phyloP scores from a whole-genome alignment of 345 rosid genomes.

The Dipteronia dyeriana region DNA sequence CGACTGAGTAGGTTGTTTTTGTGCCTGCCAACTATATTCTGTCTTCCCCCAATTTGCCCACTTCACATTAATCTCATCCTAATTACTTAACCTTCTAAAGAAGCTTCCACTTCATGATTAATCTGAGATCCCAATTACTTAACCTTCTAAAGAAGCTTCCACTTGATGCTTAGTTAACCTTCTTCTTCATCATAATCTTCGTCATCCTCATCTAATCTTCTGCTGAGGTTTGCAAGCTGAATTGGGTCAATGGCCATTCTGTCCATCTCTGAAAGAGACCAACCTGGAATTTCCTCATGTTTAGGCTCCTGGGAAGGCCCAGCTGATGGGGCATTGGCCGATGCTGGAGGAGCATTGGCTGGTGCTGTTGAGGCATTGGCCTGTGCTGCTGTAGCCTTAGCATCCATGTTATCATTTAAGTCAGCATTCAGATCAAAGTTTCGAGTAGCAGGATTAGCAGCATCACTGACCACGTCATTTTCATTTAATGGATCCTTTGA shows the following conservation, averaged over 20 bases:
- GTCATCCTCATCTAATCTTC: conserved; percentile 81
- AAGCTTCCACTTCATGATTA: neutral
- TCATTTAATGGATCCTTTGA: conserved; percentile 47
- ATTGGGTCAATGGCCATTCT: conserved; percentile 83
- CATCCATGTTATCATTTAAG: conserved; percentile 47
- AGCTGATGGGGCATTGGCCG: conserved; percentile 19
- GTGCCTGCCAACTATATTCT: neutral
- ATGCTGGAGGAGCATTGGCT: conserved; percentile 24
- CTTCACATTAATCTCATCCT: conserved; percentile 17
- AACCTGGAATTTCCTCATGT: conserved; percentile 81
- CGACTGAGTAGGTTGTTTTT: neutral
- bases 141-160: conserved; percentile 11
- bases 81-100: conserved; percentile 24
- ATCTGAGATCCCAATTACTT: conserved; percentile 14
- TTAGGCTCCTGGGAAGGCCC: conserved; percentile 48
- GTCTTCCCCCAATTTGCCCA: conserved; percentile 10
- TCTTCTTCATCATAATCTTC: conserved; percentile 99
- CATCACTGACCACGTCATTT: conserved; percentile 40
- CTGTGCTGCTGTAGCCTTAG: conserved; percentile 27
- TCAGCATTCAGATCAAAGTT: conserved; percentile 81
- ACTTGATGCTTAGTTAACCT: conserved; percentile 38
- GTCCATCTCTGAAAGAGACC: conserved; percentile 87
- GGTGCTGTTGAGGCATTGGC: conserved; percentile 17
- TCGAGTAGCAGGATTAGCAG: conserved; percentile 47
- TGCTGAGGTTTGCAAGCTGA: conserved; percentile 68